Evolutionary conservation across 345 rosid species (phyloP), one percentile per base, ranked within the genome.

Genomic region (Acer yangbiense): DNA sequence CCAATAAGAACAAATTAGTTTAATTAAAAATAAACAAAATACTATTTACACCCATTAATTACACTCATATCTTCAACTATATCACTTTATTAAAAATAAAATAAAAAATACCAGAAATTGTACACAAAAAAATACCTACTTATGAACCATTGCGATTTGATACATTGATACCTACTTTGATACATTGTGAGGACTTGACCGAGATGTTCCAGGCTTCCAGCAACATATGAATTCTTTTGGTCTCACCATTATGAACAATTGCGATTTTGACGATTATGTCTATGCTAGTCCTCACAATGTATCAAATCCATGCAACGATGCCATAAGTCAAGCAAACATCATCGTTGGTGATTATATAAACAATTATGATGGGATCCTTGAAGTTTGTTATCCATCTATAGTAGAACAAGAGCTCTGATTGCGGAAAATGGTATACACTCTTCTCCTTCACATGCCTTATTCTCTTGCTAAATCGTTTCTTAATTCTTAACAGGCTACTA

Each of bases 351-450:
- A 82, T 0, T 92, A 91, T 80, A 72, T 95, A 81, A 86, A 95
- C 83, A 83, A 77, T 69, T 95, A 95, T 21, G 99, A 93, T 75
- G 89, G 93, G 52, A 85, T 95, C 43, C 89, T 95, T 9, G 99
- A 95, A 57, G 78, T 92, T 50, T 95, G 99, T 65, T 90, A 93
- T 71, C 97, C 97, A 5, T 80, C 93, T 20, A 86, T 95, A 25
- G 92, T 95, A 25, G 89, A 92, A 83, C 98, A 95, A 87, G 98
- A 95, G 81, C 88, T 93, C 16, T 80, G 90, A 71, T 85, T 95
- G 87, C 78, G 82, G 83, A 92, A 93, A 84, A 68, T 87, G 90
- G 99, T 93, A 83, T 35, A 43, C 39, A 20, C 8, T 11, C 12
- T 27, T 39, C 21, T 48, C 69, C 35, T 70, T 0, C 11, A 6